Base-by-base conservation (phyloP, 495 filamentous ascomycete species). In the Tuber microsphaerosporum region DNA sequence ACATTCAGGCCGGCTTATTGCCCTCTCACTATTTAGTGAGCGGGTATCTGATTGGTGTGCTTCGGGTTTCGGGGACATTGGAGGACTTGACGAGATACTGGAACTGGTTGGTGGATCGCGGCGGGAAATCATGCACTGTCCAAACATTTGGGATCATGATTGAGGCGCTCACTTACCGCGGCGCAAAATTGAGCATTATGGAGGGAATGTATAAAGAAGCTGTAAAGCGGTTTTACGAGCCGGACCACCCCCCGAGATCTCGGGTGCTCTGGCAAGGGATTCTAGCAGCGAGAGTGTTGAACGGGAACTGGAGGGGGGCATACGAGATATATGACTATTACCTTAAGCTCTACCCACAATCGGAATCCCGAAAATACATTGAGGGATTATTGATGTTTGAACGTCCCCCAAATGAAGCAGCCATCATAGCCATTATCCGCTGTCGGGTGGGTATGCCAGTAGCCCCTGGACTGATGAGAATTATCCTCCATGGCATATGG, bases 131-230 rank as follows among this genome's bases (percentile, higher is more conserved):
- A 8, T 65, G 56, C 1, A 17, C 56, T 26, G 56, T 65, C 17
- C 56, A 65, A 34, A 65, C 56, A 34, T 65, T 65, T 65, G 56
- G 56, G 4, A 65, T 65, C 26, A 65, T 65, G 56, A 65, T 65
- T 19, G 56, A 65, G 56, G 56, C 56, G 56, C 26, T 65, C 3
- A 19, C 56, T 2, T 65, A 65, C 26, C 56, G 56, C 26, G 56
- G 56, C 5, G 26, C 56, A 19, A 65, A 65, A 34, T 34, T 65
- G 56, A 65, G 56, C 5, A 65, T 65, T 17, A 31, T 65, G 56
- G 56, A 65, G 56, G 56, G 56, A 65, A 31, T 65, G 56, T 65
- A 65, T 65, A 65, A 65, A 6, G 56, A 65, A 65, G 56, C 56
- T 34, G 56, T 65, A 19, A 65, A 34, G 26, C 56, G 56, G 26